Evolutionary conservation across 2,329 filamentous ascomycete species (phyloP).

Genomic region (Fusarium decemcellulare): DNA sequence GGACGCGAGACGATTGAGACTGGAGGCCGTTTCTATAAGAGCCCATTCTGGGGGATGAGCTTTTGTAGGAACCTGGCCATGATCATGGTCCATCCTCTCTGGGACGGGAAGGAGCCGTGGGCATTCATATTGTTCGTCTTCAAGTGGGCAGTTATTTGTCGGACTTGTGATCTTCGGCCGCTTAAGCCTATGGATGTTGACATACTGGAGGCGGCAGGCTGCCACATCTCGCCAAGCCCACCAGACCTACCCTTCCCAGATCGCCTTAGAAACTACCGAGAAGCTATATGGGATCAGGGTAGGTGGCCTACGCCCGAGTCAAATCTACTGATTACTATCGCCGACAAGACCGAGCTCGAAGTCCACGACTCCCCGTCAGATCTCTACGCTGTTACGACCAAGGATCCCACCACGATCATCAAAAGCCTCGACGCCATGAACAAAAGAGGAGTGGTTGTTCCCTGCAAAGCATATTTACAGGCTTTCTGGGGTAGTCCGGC

Average conservation of each 20-base stretch:
- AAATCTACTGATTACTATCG: not conserved
- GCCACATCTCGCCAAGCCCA: not conserved
- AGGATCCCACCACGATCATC: not conserved
- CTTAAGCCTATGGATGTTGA: not conserved
- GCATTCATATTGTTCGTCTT: not conserved
- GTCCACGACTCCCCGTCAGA: not conserved
- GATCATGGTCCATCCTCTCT: not conserved
- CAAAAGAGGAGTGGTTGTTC: no score
- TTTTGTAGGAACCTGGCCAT: not conserved
- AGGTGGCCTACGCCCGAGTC: not conserved
- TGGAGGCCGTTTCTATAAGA: no score
- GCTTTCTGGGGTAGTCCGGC: no score
- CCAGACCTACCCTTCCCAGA: not conserved
- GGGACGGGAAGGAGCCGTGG: not conserved
- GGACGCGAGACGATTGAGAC: no score
- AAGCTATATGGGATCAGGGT: not conserved
- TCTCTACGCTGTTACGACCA: not conserved
- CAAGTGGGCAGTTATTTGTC: slow-evolving; percentile 4
- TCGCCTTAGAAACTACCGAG: not conserved
- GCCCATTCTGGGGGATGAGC: no score
- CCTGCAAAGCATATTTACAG: no score
- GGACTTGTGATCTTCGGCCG: not conserved
- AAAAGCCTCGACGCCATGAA: not conserved
- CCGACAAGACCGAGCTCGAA: not conserved
- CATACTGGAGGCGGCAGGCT: not conserved